Base-by-base conservation (phyloP, 2,329 filamentous ascomycete genomes). In the Fusarium kyushuense region DNA sequence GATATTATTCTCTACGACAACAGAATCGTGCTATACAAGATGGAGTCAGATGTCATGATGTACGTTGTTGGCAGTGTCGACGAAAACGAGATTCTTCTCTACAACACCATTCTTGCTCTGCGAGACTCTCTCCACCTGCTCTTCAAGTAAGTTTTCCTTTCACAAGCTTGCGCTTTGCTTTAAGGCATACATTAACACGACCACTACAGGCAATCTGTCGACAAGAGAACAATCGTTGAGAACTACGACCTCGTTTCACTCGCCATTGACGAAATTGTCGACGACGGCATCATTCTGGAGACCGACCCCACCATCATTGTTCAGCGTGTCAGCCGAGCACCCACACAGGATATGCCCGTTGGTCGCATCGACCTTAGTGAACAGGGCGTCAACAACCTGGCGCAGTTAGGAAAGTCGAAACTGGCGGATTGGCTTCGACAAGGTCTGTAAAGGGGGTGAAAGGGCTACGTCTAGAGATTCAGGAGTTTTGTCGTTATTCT, bases 1-100 rank as follows among this genome's bases (percentile, higher is more conserved):
- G 96, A 98, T 82, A 96, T 99, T 75, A 96, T 99, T 73, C 89
- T 99, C 57, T 98, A 97, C 82, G 96, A 99, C 82, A 96, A 96
- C 83, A 89, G 93, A 75, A 91, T 99, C 65, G 93, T 98, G 56
- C 90, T 98, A 53, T 99, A 97, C 86, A 99, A 99, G 89, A 92
- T 92, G 83, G 96, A 99, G 84, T 94, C 92, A 73, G 96, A 99
- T 79, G 92, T 98, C 58, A 97, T 97, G 91, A 88, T 89, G 77
- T 98, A 98, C 79, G 92, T 98, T 27, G 92, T 99, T 13, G 95
- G 95, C 70, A 89, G 90, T 55, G 87, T 92, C 54, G 93, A 97
- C 54, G 96, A 99, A 86, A 99, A 98, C 80, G 96, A 99, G 83
- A 92, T 99, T 56, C 84, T 99, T 79, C 86, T 99, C 53, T 98